Base-by-base conservation (phyloP, 768 basidiomycete genomes). In the Pholiota microspora region DNA sequence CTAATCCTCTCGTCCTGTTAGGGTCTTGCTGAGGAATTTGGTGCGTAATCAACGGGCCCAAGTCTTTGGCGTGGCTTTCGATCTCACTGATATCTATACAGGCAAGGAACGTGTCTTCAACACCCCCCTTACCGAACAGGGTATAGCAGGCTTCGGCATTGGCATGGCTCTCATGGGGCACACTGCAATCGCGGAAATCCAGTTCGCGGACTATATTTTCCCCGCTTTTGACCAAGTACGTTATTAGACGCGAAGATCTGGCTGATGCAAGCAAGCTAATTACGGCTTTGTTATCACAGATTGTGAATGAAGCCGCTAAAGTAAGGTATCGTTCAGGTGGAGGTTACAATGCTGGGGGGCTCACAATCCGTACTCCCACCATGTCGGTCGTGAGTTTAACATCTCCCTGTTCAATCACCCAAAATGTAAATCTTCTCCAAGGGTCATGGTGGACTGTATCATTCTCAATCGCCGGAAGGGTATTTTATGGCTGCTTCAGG, bases 281-380 rank as follows among this genome's bases (percentile, higher is more conserved):
- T 25, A 38, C 29, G n/a, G 28, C 21, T 18, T 21, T n/a, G 15
- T 38, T 12, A 34, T n/a, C 45, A 38, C 51, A 94, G 89, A 77
- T 97, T 18, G 93, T 97, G 35, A 97, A 96, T 59, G 94, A 98
- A 73, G 94, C 93, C 1, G 94, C 95, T 32, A 98, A 98, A 70
- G 84, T 88, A 59, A 80, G 93, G 31, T 98, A 93, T 66, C 89
- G 93, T 25, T 92, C 92, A 21, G 93, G 91, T 28, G 92, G 92
- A 0, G 77, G 81, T 48, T 94, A 81, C 70, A 84, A 90, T 54
- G 86, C 86, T n/a, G 93, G 94, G 18, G 82, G 83, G 4, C 73
- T 94, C 18, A 94, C 91, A 0, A 82, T 94, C 45, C 83, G 91
- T 23, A 86, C 89, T 28, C 94, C 94, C 1, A 89, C 90, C 7